A percentile compares a stretch with the other conserved stretches of the same genome.
phyloP scores from a whole-genome alignment of 2,329 filamentous ascomycete genomes.

The Epichloe elymi region DNA sequence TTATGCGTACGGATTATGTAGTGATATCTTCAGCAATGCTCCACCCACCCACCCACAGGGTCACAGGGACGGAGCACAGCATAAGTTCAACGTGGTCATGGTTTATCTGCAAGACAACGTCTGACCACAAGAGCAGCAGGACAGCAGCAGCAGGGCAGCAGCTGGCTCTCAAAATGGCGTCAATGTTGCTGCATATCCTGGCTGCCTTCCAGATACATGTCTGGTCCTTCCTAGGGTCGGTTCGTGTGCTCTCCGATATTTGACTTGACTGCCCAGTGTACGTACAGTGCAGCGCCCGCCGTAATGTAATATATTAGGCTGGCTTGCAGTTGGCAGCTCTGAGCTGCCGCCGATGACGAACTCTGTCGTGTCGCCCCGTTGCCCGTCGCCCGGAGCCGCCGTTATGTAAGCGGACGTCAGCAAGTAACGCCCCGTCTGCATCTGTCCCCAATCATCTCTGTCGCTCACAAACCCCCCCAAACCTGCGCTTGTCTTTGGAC shows the following conservation, averaged over 20 bases:
- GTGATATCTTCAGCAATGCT: neutral
- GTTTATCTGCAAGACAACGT: no score
- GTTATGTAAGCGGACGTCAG: slow-evolving; percentile 7
- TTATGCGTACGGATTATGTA: neutral
- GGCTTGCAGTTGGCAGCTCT: no score
- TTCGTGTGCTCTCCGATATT: no score
- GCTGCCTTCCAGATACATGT: no score
- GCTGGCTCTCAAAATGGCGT: no score
- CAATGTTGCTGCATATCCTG: neutral
- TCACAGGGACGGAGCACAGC: neutral
- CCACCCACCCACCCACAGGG: neutral
- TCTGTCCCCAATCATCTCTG: neutral
- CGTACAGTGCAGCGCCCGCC: no score
- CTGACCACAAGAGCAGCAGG: no score
- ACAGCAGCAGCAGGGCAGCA: no score
- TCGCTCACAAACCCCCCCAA: neutral
- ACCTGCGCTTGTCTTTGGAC: neutral
- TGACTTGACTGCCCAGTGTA: no score
- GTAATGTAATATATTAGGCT: no score
- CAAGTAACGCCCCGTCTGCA: neutral
- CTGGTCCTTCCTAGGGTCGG: no score
- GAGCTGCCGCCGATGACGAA: no score
- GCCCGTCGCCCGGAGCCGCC: neutral
- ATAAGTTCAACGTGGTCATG: neutral
- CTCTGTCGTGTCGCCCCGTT: neutral